A percentile compares a stretch with the other conserved stretches of the same genome.
Conservation (phyloP, 2,329 filamentous ascomycete species). For the Curvularia verruculosa region DNA sequence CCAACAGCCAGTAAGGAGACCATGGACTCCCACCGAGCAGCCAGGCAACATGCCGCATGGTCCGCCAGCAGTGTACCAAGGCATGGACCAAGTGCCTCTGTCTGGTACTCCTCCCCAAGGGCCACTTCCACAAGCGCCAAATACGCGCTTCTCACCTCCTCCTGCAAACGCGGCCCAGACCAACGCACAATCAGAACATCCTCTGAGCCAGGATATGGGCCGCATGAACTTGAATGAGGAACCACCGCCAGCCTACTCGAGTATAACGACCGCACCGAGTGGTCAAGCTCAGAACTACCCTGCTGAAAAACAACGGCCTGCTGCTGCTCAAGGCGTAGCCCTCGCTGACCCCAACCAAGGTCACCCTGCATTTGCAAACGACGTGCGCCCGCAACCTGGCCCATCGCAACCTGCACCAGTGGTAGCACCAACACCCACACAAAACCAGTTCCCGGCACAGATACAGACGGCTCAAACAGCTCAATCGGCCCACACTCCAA, state of each 20-base stretch:
- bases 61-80: constrained; percentile 90
- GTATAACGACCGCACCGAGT: constrained; percentile 57
- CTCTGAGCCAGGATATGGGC: constrained; percentile 86
- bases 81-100: constrained; percentile 68
- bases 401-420: constrained; percentile 48
- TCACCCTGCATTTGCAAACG: constrained; percentile 92
- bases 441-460: constrained; percentile 33
- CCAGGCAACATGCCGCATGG: constrained; percentile 87
- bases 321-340: constrained; percentile 34
- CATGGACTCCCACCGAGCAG: constrained; percentile 94
- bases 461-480: constrained; percentile 29
- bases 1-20: constrained; percentile 61
- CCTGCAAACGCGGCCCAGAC: constrained; percentile 22
- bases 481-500: constrained; percentile 44
- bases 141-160: constrained; percentile 34
- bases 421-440: constrained; percentile 41
- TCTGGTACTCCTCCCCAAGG: constrained; percentile 51
- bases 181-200: constrained; percentile 55
- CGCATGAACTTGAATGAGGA: constrained; percentile 80
- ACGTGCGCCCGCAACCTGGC: constrained; percentile 63
- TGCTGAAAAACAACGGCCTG: constrained; percentile 72
- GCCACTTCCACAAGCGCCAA: constrained; percentile 38
- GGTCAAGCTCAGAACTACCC: constrained; percentile 67
- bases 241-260: constrained; percentile 94
- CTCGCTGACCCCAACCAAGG: constrained; percentile 57